Evolutionary conservation across 1,284 basidiomycete genomes (phyloP).

Genomic region (Papiliotrema terrestris): DNA sequence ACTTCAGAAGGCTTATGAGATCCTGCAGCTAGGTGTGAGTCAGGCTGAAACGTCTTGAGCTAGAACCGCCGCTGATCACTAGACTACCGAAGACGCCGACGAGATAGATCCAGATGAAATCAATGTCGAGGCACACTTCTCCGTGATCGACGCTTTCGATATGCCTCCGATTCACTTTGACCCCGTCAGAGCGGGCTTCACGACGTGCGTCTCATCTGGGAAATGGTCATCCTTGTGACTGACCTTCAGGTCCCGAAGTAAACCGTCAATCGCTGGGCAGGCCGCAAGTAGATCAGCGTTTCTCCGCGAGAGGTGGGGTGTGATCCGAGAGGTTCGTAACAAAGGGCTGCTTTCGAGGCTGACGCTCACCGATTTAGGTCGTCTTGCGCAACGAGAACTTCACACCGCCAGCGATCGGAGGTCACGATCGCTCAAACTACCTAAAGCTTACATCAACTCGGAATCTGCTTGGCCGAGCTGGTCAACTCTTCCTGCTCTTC

Average conservation of each 20-base stretch:
- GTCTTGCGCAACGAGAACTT: conserved; percentile 93
- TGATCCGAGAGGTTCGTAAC: conserved; percentile 68
- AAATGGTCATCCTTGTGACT: neutral
- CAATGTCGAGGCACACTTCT: conserved; percentile 80
- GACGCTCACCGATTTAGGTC: conserved; percentile 41
- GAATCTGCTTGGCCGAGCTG: conserved; percentile 86
- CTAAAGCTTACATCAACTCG: conserved; percentile 93
- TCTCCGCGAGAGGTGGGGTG: conserved; percentile 74
- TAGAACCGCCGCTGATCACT: conserved; percentile 1
- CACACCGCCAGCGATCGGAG: conserved; percentile 85
- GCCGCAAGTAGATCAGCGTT: conserved; percentile 73
- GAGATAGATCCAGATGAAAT: conserved; percentile 58
- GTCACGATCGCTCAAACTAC: conserved; percentile 74
- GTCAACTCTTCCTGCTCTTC: conserved; percentile 85
- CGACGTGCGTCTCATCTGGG: conserved; percentile 12
- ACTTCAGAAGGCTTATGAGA: conserved; percentile 75
- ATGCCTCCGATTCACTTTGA: conserved; percentile 94
- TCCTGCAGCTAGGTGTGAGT: conserved; percentile 65
- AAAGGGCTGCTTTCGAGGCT: neutral
- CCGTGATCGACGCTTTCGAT: conserved; percentile 83
- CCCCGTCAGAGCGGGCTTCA: conserved; percentile 56
- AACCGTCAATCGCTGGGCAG: conserved; percentile 68
- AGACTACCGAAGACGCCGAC: conserved; percentile 53
- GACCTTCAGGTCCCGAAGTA: conserved; percentile 47
- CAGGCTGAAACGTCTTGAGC: neutral